Conservation (phyloP, 2,329 filamentous ascomycete genomes). For the Sphaerulina musiva region DNA sequence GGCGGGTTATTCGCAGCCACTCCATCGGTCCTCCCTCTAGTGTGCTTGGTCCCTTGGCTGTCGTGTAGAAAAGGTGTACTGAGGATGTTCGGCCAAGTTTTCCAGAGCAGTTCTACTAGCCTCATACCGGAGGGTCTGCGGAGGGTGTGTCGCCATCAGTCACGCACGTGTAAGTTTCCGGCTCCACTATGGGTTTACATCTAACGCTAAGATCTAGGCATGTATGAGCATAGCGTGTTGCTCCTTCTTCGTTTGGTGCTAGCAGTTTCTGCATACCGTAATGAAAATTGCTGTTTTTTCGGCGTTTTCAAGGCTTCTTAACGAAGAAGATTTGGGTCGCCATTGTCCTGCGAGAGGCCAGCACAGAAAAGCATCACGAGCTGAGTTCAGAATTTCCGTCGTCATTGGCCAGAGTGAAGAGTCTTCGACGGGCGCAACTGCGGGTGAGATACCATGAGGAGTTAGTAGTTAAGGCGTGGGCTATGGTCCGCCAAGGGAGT, state of each 20-base stretch:
- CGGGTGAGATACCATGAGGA: slow-evolving; percentile 4
- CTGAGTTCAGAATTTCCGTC: neutral
- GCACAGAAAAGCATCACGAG: neutral
- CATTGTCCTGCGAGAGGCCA: neutral
- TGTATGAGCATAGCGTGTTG: neutral
- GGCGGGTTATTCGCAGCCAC: slow-evolving; percentile 5
- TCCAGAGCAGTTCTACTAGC: neutral
- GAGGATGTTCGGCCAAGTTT: neutral
- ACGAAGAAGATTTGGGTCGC: neutral
- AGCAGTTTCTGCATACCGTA: too few relatives aligned
- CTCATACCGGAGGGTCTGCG: neutral
- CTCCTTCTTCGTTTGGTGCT: too few relatives aligned
- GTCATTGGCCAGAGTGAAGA: neutral
- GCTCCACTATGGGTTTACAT: neutral
- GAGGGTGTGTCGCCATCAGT: neutral
- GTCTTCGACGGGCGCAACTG: neutral
- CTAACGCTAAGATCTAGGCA: slow-evolving; percentile 1
- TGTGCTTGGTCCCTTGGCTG: slow-evolving; percentile 1
- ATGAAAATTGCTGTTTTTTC: too few relatives aligned
- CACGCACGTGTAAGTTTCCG: slow-evolving; percentile 1
- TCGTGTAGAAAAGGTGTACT: neutral
- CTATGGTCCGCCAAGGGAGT: slow-evolving; percentile 1
- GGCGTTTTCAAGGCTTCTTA: too few relatives aligned
- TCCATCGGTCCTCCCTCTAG: neutral
- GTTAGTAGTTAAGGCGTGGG: neutral